Conservation (phyloP, 2,329 filamentous ascomycete species). For the Ceratocystis ficicola region DNA sequence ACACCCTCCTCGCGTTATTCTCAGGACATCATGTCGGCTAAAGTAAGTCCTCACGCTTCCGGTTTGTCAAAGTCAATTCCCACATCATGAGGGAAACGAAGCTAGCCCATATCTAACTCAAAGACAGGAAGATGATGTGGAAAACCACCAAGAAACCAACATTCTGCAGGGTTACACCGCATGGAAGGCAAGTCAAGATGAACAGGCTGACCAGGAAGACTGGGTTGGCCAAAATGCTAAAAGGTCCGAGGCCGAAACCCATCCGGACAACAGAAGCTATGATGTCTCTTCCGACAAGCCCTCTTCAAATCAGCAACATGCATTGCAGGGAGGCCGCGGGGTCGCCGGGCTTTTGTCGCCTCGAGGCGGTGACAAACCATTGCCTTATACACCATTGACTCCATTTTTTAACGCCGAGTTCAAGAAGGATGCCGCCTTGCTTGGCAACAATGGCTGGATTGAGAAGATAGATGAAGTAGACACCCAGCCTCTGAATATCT, state of each 20-base stretch:
- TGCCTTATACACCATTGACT: constrained; percentile 34
- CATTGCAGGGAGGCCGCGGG: not conserved
- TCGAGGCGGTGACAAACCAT: not conserved
- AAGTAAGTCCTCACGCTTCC: constrained; percentile 26
- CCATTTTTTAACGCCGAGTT: constrained; percentile 33
- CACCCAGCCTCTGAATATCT: not conserved
- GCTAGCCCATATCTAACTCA: not conserved
- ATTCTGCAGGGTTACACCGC: constrained; percentile 17
- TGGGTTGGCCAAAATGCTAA: not conserved
- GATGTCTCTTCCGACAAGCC: not conserved
- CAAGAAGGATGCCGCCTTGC: constrained; percentile 40
- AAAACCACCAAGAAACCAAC: not conserved
- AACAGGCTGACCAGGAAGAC: not conserved
- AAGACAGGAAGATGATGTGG: not conserved
- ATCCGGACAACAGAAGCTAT: not conserved
- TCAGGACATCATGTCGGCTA: constrained; percentile 25
- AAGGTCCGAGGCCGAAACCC: not conserved
- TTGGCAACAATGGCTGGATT: constrained; percentile 46
- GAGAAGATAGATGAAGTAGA: constrained; percentile 32
- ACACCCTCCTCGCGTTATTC: constrained; percentile 28
- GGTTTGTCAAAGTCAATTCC: not conserved
- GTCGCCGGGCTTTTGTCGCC: not conserved
- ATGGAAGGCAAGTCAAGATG: constrained; percentile 13
- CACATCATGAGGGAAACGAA: not conserved
- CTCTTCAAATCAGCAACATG: not conserved